phyloP scores from a whole-genome alignment of 768 basidiomycete species.

The Leccinum variicolor region DNA sequence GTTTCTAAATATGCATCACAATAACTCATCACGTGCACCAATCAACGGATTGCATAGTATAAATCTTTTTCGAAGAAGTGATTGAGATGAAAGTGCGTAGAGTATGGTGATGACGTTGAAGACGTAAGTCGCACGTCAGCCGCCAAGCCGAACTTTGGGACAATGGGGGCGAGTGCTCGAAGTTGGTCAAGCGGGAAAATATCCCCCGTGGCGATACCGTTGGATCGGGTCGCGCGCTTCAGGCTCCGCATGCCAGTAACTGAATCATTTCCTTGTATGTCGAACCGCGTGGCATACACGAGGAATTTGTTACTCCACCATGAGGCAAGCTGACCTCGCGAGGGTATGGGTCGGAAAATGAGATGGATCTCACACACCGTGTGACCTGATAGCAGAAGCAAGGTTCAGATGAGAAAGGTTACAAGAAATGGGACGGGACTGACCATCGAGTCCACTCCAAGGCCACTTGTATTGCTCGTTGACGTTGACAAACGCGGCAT shows the following conservation, averaged over 20 bases:
- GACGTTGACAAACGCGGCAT: neutral
- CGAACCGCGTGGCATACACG: neutral
- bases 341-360: neutral
- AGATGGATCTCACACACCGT: neutral
- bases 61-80: neutral
- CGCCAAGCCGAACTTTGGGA: neutral
- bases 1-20: too few species aligned
- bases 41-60: neutral
- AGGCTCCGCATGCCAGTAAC: neutral
- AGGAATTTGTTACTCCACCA: neutral
- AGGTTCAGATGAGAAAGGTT: neutral
- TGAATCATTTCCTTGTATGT: neutral
- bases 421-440: neutral
- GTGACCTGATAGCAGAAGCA: neutral
- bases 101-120: neutral
- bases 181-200: neutral
- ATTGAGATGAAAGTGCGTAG: neutral
- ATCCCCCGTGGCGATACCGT: neutral
- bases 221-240: neutral
- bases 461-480: neutral
- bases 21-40: too few species aligned
- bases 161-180: neutral
- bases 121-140: neutral
- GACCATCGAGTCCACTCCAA: neutral
- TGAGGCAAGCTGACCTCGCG: too few species aligned